Base-by-base conservation (phyloP, 179 eudicot species). In the Sideroxylon spinosum region DNA sequence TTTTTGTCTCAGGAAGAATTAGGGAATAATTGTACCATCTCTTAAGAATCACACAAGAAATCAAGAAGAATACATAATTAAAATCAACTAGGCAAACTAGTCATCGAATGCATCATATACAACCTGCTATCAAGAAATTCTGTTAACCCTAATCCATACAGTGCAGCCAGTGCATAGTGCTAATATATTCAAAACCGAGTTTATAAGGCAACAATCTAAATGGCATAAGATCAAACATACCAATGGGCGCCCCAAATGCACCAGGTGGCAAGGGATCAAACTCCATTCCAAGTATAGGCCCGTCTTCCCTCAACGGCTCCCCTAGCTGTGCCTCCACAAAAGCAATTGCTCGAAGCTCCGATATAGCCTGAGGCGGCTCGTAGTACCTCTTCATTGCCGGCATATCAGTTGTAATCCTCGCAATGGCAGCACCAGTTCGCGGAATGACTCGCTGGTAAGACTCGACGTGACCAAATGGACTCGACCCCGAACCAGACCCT, bases 191-290 rank as follows among this genome's bases (percentile, higher is more conserved):
- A 59, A 19, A 73, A 67, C 76, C 44, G 8, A 32, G 14, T 13
- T 3, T 6, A 59, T 0, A 64, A 32, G 0, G 29, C 7, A 13
- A 64, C 17, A 23, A 26, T 26, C 20, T 16, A 13, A 46, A 76
- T 57, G 67, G 44, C 50, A 62, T 59, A 56, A 19, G 59, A 63
- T 56, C 10, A 50, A 72, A 81, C 86, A 82, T 83, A 94, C 98
- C 91, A 44, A 94, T 92, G 26, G 98, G 95, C 14, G 95, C 86
- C 29, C 98, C 98, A 84, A 94, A 94, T 75, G 98, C 98, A 73
- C 97, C 98, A 68, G 98, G 98, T 32, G 98, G 98, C 89, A 94
- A 83, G 48, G 98, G 95, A 87, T 94, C 98, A 89, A 94, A 94
- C 85, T 94, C 98, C 90, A 94, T 84, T 66, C 98, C 98, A 74